Conservation (phyloP, 352 stramenopile species). For the Phytopythium helicoides region DNA sequence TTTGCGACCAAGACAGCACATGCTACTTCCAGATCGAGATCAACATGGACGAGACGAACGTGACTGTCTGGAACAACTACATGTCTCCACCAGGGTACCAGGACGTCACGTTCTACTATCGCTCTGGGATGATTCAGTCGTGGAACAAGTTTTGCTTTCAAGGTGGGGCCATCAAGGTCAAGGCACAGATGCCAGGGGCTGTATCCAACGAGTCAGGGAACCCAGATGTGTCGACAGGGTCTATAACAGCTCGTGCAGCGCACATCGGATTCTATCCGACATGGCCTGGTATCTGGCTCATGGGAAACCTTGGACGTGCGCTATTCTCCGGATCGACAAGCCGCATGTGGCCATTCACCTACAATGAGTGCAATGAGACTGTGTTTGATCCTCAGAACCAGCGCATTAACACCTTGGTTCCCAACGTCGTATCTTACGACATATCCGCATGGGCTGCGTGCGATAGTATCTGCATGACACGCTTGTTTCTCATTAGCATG, state of each 20-base stretch:
- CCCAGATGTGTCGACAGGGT: slow-evolving; percentile 24
- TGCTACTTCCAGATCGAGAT: slow-evolving; percentile 40
- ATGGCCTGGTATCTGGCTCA: slow-evolving; percentile 92
- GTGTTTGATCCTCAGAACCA: slow-evolving; percentile 33
- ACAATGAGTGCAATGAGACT: slow-evolving; percentile 79
- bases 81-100: slow-evolving; percentile 17
- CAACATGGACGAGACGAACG: slow-evolving; percentile 19
- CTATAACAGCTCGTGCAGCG: slow-evolving; percentile 15
- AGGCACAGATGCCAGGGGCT: slow-evolving; percentile 81
- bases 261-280: slow-evolving; percentile 36
- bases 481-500: no score
- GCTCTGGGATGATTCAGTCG: slow-evolving; percentile 32
- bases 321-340: slow-evolving; percentile 87
- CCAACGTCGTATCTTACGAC: no score
- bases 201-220: slow-evolving; percentile 27
- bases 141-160: slow-evolving; percentile 66
- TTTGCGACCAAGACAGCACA: slow-evolving; percentile 26
- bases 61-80: slow-evolving; percentile 53
- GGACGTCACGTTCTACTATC: slow-evolving; percentile 38
- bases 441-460: no score
- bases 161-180: slow-evolving; percentile 78
- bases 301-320: slow-evolving; percentile 90
- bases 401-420: no score
- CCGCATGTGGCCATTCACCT: slow-evolving; percentile 93
- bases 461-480: no score